A percentile compares a stretch with the other conserved stretches of the same genome.
Conservation (phyloP, 495 filamentous ascomycete genomes). For the Tuber brumale region DNA sequence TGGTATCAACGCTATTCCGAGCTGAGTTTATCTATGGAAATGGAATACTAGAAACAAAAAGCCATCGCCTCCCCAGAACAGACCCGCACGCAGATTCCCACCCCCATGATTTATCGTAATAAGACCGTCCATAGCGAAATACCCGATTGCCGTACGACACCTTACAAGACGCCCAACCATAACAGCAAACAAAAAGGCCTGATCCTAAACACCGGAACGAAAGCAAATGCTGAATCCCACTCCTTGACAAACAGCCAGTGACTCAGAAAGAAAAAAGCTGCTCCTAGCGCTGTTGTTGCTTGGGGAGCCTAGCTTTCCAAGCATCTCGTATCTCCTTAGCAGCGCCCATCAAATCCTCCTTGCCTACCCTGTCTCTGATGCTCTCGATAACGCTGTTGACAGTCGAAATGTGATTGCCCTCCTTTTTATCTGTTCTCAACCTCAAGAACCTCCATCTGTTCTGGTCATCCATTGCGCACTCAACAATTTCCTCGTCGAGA, state of each 20-base stretch:
- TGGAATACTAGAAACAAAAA: neutral
- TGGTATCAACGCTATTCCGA: neutral
- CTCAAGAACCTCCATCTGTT: slow-evolving; percentile 76
- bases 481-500: slow-evolving; percentile 76
- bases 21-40: neutral
- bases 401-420: slow-evolving; percentile 79
- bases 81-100: neutral
- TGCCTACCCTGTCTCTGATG: slow-evolving; percentile 65
- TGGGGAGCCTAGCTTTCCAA: slow-evolving; percentile 29
- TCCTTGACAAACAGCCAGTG: neutral
- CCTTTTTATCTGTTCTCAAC: slow-evolving; percentile 81
- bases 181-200: slow-evolving; percentile 6
- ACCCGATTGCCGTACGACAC: neutral
- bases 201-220: slow-evolving; percentile 5
- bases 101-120: neutral
- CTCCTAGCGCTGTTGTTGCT: neutral
- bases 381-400: slow-evolving; percentile 75
- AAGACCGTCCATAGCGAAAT: neutral
- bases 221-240: slow-evolving; percentile 4
- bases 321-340: slow-evolving; percentile 27
- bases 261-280: neutral
- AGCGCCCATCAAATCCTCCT: slow-evolving; percentile 53
- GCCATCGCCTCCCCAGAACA: neutral
- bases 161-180: neutral
- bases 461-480: slow-evolving; percentile 71